Evolutionary conservation across 345 rosid genomes (phyloP), one percentile per base, ranked within the genome.

Genomic region (Gossypium stocksii): DNA sequence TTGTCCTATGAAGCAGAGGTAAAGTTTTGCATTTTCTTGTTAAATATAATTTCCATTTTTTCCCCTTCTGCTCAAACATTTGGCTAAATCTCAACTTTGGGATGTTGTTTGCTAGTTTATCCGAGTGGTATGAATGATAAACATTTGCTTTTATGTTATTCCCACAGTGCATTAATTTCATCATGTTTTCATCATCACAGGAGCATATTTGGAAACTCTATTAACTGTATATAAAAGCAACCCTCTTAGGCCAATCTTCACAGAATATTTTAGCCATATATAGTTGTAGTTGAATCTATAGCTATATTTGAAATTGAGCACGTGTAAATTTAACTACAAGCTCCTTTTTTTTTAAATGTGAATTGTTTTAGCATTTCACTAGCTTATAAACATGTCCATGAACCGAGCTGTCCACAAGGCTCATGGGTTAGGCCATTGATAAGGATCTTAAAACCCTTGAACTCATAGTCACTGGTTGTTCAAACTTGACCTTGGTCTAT

Each of bases 1-100:
- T 34, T 91, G 89, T 73, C 97, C 98, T 61, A 94, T 94, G 97
- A 94, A 94, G 85, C 98, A 94, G 78, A 86, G 97, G 95, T 91
- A 79, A 59, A 23, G 38, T 66, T 45, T 56, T 56, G 17, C 44
- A 54, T 41, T 38, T 54, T 17, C 66, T 59, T 12, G 7, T 73
- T 61, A 27, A 17, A 49, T 71, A 64, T 51, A 25, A 38, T 12
- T 29, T 41, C n/a, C 19, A n/a, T 71, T 34, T 74, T 63, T 16
- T 34, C 0, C 41, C 8, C 38, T 66, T 48, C 1, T 58, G 54
- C 54, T 66, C 27, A 20, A 16, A 52, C 25, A 5, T 70, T 29
- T 68, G 41, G 29, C 10, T 61, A 13, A 57, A 13, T 22, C 46
- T 43, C 64, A 2, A 20, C 29, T 68, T 22, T 12, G 15, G 57